Conservation (phyloP, 192 early-diverging fungal genomes). For the Backusella luteola region DNA sequence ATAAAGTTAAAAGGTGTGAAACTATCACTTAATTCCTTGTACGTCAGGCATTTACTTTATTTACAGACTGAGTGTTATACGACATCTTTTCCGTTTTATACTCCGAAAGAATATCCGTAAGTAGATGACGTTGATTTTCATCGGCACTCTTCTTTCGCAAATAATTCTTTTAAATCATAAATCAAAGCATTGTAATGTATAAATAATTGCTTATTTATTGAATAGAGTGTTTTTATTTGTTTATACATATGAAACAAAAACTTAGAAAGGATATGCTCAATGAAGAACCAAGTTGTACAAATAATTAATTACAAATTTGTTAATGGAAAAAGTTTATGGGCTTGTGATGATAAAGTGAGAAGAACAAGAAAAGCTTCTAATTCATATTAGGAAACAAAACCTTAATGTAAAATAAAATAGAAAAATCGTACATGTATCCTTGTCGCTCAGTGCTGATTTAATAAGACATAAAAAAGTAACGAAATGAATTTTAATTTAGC, state of each 20-base stretch:
- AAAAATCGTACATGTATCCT: neutral
- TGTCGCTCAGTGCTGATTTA: neutral
- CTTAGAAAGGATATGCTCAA: neutral
- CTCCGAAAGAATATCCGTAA: neutral
- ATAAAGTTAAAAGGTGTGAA: neutral
- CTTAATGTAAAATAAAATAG: neutral
- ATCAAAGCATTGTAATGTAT: neutral
- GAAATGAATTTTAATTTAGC: neutral
- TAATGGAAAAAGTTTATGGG: neutral
- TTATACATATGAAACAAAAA: neutral
- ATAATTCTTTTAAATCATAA: neutral
- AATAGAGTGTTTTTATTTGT: neutral
- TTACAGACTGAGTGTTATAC: neutral
- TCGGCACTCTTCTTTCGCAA: neutral
- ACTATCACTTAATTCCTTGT: neutral
- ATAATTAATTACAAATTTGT: neutral
- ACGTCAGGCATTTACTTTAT: neutral
- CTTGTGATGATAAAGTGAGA: conserved; percentile 1
- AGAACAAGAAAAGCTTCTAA: neutral
- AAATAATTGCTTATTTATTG: neutral
- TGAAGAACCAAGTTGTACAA: neutral
- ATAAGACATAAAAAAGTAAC: neutral
- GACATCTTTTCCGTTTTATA: neutral
- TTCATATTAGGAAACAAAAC: neutral
- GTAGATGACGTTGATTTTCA: neutral